phyloP scores from a whole-genome alignment of 2,329 filamentous ascomycete genomes.

The Calonectria pseudoreteaudii region DNA sequence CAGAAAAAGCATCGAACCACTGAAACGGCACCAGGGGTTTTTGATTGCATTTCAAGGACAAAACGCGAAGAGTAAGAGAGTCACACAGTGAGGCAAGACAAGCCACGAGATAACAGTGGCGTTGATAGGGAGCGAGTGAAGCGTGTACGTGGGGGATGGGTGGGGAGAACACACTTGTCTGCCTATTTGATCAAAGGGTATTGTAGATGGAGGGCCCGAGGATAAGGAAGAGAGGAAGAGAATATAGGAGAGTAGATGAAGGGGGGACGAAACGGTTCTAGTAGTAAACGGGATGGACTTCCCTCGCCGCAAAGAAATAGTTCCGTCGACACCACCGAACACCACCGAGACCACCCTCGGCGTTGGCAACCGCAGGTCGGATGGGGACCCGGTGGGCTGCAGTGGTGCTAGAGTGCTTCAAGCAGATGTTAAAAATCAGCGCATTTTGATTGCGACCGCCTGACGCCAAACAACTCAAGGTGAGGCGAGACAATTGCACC shows the following conservation, averaged over 20 bases:
- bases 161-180: slow-evolving; percentile 18
- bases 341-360: slow-evolving; percentile 17
- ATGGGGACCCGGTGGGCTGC: slow-evolving; percentile 41
- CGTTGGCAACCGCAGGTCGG: slow-evolving; percentile 34
- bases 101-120: slow-evolving; percentile 11
- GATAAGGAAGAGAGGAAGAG: slow-evolving; percentile 11
- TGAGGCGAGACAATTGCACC: slow-evolving; percentile 14
- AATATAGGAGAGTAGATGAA: slow-evolving; percentile 29
- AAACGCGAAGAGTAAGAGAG: slow-evolving; percentile 8
- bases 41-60: neutral
- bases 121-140: neutral
- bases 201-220: neutral
- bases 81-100: slow-evolving; percentile 10
- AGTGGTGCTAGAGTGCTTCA: slow-evolving; percentile 27
- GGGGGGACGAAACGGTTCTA: slow-evolving; percentile 23
- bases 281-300: slow-evolving; percentile 28
- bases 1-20: slow-evolving; percentile 11
- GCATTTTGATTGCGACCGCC: slow-evolving; percentile 40
- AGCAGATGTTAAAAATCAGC: slow-evolving; percentile 22
- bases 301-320: slow-evolving; percentile 30
- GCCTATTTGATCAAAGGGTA: slow-evolving; percentile 1
- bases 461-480: slow-evolving; percentile 30
- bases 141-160: slow-evolving; percentile 21
- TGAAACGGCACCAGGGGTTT: neutral
- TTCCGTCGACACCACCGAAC: slow-evolving; percentile 28